Percentiles rank a stretch among this genome's conserved stretches.
Conservation (phyloP, 1,139 yeast genomes). For the Blastobotrys buckinghamii region DNA sequence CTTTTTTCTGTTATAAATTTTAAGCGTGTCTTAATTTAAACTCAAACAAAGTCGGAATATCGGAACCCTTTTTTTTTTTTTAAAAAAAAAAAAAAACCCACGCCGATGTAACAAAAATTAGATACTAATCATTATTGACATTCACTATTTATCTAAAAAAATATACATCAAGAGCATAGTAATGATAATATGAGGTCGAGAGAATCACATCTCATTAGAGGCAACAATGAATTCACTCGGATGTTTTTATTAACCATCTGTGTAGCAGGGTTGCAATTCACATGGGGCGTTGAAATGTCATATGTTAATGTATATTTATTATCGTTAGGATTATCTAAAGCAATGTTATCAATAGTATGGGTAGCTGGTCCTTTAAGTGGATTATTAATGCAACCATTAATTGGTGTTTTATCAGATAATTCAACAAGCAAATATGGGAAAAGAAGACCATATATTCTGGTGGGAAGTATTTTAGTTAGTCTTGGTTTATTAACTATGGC, state of each 20-base stretch:
- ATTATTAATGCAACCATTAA: slow-evolving; percentile 52
- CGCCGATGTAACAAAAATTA: no score
- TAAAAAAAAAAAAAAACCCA: no score
- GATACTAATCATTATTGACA: no score
- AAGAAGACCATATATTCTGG: slow-evolving; percentile 49
- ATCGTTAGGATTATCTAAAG: slow-evolving; percentile 50
- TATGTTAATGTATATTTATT: slow-evolving; percentile 37
- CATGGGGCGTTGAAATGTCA: slow-evolving; percentile 40
- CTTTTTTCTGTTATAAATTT: no score
- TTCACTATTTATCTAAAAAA: no score
- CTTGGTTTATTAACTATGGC: slow-evolving; percentile 43
- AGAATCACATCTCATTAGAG: neutral
- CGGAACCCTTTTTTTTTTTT: no score
- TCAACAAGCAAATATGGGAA: slow-evolving; percentile 43
- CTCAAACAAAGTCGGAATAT: no score
- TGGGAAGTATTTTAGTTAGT: slow-evolving; percentile 45
- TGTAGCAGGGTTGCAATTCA: slow-evolving; percentile 37
- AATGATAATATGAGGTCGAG: neutral
- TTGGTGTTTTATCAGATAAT: slow-evolving; percentile 50
- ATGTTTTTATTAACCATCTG: slow-evolving; percentile 33
- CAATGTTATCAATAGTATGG: slow-evolving; percentile 51
- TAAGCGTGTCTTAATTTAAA: no score
- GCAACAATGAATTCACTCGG: slow-evolving; percentile 23
- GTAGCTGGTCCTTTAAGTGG: slow-evolving; percentile 60
- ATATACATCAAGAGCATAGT: no score